Conservation (phyloP, 2,329 filamentous ascomycete species). For the Helotiales sp. region DNA sequence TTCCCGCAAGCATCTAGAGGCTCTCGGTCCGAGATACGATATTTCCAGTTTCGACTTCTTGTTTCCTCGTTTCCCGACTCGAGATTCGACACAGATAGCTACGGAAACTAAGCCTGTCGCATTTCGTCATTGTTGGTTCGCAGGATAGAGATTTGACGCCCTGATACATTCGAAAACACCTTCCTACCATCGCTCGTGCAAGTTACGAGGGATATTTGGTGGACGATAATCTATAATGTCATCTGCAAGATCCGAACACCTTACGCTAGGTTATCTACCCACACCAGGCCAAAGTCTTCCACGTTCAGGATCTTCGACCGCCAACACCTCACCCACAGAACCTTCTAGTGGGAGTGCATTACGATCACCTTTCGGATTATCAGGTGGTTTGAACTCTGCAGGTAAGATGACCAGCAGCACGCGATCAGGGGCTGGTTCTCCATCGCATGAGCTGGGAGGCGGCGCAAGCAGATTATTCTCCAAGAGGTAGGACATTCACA, state of each 20-base stretch:
- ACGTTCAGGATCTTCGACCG: slow-evolving; percentile 72
- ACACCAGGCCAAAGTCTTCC: slow-evolving; percentile 37
- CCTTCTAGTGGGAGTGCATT: slow-evolving; percentile 60
- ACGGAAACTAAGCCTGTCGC: slow-evolving; percentile 1
- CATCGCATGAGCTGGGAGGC: slow-evolving; percentile 80
- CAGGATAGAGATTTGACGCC: slow-evolving; percentile 9
- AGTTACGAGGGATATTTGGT: slow-evolving; percentile 30
- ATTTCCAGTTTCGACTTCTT: slow-evolving; percentile 5
- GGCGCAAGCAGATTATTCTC: slow-evolving; percentile 74
- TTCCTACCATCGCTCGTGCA: slow-evolving; percentile 30
- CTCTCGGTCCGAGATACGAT: slow-evolving; percentile 9
- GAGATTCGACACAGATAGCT: slow-evolving; percentile 9
- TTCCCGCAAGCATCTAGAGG: background rate
- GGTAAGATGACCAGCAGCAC: slow-evolving; percentile 59
- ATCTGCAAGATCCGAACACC: slow-evolving; percentile 80
- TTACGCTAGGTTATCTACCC: slow-evolving; percentile 78
- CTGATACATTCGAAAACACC: slow-evolving; percentile 28
- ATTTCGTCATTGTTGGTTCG: slow-evolving; percentile 8
- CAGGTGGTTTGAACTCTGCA: slow-evolving; percentile 59
- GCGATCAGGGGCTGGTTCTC: slow-evolving; percentile 90
- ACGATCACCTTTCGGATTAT: slow-evolving; percentile 72
- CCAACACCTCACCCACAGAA: slow-evolving; percentile 80
- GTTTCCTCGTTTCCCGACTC: slow-evolving; percentile 2
- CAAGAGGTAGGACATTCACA: slow-evolving; percentile 67
- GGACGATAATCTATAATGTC: slow-evolving; percentile 82